Conservation (phyloP, 2,329 filamentous ascomycete species). For the Capronia americana region DNA sequence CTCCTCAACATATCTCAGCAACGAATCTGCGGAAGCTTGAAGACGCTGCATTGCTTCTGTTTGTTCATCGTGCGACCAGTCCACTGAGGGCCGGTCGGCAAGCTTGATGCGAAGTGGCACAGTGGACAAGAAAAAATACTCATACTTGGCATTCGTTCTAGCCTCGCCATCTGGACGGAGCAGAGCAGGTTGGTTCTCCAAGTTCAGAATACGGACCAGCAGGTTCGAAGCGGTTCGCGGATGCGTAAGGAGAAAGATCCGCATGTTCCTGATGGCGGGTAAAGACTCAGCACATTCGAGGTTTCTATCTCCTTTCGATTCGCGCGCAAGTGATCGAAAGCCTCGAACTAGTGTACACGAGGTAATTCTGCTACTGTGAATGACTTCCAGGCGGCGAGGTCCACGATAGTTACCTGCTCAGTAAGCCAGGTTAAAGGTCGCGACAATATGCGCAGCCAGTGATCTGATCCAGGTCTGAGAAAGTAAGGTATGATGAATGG, state of each 20-base stretch:
- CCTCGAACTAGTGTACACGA: background rate
- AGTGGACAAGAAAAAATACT: constrained; percentile 44
- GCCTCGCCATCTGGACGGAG: constrained; percentile 32
- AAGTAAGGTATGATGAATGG: background rate
- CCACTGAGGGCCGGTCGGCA: constrained; percentile 36
- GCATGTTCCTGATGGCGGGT: background rate
- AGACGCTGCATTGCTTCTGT: constrained; percentile 37
- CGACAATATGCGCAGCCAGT: too few relatives aligned
- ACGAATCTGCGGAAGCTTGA: constrained; percentile 41
- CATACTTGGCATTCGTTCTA: constrained; percentile 25
- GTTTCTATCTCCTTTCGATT: background rate
- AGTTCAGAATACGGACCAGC: constrained; percentile 43
- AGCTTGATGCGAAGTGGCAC: constrained; percentile 25
- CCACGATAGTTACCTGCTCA: background rate
- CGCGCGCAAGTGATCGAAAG: background rate
- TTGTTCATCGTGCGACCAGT: constrained; percentile 44
- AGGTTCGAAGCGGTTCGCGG: constrained; percentile 47
- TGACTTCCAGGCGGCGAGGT: background rate
- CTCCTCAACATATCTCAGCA: constrained; percentile 39
- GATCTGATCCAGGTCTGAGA: too few relatives aligned
- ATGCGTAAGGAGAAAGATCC: constrained; percentile 39
- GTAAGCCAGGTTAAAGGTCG: background rate
- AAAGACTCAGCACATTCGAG: background rate
- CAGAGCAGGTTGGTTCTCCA: constrained; percentile 42
- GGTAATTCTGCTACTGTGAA: background rate